phyloP scores from a whole-genome alignment of 1,139 yeast species.

The Zhuliangozyma parablackwelliae region DNA sequence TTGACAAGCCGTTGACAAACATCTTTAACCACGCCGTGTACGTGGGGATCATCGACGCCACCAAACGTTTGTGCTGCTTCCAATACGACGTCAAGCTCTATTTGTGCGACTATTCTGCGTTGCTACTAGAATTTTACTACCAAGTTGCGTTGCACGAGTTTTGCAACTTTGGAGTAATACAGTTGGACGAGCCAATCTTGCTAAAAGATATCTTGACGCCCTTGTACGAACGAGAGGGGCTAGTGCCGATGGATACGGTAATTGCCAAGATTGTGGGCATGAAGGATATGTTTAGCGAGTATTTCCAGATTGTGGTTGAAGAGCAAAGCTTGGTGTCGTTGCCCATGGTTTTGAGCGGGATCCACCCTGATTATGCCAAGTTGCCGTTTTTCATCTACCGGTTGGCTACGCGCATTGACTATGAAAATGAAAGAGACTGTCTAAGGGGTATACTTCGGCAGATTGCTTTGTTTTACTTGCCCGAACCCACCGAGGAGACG shows the following conservation, averaged over 20 bases:
- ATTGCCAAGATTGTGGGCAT: slow-evolving; percentile 35
- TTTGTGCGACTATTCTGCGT: slow-evolving; percentile 74
- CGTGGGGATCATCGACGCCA: slow-evolving; percentile 78
- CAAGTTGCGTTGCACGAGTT: slow-evolving; percentile 77
- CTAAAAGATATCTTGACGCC: slow-evolving; percentile 26
- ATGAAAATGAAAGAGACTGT: slow-evolving; percentile 66
- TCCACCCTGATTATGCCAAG: slow-evolving; percentile 60
- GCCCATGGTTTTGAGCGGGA: slow-evolving; percentile 65
- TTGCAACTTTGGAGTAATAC: slow-evolving; percentile 71
- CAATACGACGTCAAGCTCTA: slow-evolving; percentile 78
- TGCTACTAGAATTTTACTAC: slow-evolving; percentile 68
- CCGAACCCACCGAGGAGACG: slow-evolving; percentile 43
- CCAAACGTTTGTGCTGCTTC: slow-evolving; percentile 66
- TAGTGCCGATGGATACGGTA: slow-evolving; percentile 16
- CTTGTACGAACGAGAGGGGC: slow-evolving; percentile 13
- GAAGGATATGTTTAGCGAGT: slow-evolving; percentile 78
- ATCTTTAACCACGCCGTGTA: slow-evolving; percentile 67
- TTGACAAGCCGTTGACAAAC: slow-evolving; percentile 56
- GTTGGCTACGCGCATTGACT: slow-evolving; percentile 55
- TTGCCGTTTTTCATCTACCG: slow-evolving; percentile 64
- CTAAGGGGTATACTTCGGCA: slow-evolving; percentile 61
- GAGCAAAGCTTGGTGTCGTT: slow-evolving; percentile 39
- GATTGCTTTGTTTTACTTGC: slow-evolving; percentile 70
- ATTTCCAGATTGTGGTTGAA: slow-evolving; percentile 54
- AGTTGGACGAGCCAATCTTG: slow-evolving; percentile 35